Percentiles rank a stretch among this genome's conserved stretches.
phyloP scores from a whole-genome alignment of 768 basidiomycete genomes.

The Coprinopsis cinerea region DNA sequence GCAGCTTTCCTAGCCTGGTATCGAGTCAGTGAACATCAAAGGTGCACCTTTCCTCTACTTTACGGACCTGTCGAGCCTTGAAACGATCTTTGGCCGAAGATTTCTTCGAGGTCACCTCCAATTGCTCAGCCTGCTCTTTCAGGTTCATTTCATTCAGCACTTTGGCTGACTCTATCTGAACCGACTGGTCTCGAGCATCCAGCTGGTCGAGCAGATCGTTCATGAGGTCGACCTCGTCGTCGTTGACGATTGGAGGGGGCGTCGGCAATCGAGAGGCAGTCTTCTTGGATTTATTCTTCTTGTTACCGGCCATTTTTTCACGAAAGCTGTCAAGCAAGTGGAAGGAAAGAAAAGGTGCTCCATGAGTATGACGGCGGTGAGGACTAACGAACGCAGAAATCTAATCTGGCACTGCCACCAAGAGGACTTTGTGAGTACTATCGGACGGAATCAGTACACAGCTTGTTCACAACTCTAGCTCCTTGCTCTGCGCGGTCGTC shows the following conservation, averaged over 20 bases:
- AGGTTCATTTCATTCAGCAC: conserved; percentile 44
- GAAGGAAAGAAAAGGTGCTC: not conserved
- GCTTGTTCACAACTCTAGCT: not conserved
- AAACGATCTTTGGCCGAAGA: conserved; percentile 59
- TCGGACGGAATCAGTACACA: not conserved
- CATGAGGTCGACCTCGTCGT: conserved; percentile 56
- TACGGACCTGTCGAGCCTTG: conserved; percentile 62
- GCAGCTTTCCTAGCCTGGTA: conserved; percentile 68
- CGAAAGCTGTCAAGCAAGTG: conserved; percentile 8
- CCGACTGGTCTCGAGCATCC: conserved; percentile 51
- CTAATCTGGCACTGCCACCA: conserved; percentile 1
- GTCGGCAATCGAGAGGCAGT: conserved; percentile 24
- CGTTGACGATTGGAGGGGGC: conserved; percentile 21
- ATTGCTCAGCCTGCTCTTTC: conserved; percentile 25
- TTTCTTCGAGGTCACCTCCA: conserved; percentile 33
- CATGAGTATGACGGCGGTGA: not conserved
- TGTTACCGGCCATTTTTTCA: conserved; percentile 46
- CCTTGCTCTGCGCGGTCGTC: not conserved
- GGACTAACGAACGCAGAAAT: not conserved
- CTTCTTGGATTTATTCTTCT: conserved; percentile 44
- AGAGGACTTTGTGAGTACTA: not conserved
- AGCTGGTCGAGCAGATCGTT: conserved; percentile 75
- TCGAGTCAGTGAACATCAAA: not conserved
- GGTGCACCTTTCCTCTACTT: too few species aligned
- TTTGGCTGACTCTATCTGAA: conserved; percentile 43